Base-by-base conservation (phyloP, 441 rosid genomes). In the Francoa sonchifolia region DNA sequence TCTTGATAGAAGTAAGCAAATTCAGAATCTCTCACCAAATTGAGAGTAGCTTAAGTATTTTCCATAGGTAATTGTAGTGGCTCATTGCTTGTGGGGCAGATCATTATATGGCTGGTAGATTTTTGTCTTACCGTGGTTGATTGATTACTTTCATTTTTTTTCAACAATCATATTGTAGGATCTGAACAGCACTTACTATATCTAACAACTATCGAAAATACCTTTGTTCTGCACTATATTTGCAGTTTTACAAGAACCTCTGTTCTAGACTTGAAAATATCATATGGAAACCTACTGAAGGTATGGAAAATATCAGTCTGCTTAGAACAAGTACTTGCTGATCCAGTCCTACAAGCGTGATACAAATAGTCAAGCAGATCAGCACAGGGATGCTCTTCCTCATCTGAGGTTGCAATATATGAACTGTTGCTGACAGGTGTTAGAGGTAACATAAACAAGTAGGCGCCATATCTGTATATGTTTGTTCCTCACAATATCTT, bases 181-280 rank as follows among this genome's bases (percentile, higher is more conserved):
- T n/a, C n/a, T n/a, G n/a, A n/a, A n/a, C n/a, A n/a, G n/a, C n/a
- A 23, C 23, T 23, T 8, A 6, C 7, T 27, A 14, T 41, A 6
- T 41, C 11, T 14, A 25, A 7, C 4, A 13, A 18, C 11, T 25
- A 25, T 14, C 19, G 8, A 20, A 44, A 10, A 31, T 7, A 30
- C 18, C 33, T 30, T 2, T 48, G 28, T 2, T 27, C 28, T 22
- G 33, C 11, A 23, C 13, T 11, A 44, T 23, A 53, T 57, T 58
- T 42, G 52, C 74, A 83, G 95, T 88, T 88, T 54, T 88, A 83
- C 81, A 76, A 79, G 75, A 73, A 62, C 38, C 65, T 88, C 47
- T 83, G 93, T 64, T 57, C 67, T 3, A 76, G 67, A 46, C 84
- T 88, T n/a, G 90, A 74, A 29, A 58, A 65, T 56, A 69, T 88